A percentile compares a stretch with the other conserved stretches of the same genome.
Evolutionary conservation across 23 red algal species (phyloP).

Genomic region (Agarophyton chilense): DNA sequence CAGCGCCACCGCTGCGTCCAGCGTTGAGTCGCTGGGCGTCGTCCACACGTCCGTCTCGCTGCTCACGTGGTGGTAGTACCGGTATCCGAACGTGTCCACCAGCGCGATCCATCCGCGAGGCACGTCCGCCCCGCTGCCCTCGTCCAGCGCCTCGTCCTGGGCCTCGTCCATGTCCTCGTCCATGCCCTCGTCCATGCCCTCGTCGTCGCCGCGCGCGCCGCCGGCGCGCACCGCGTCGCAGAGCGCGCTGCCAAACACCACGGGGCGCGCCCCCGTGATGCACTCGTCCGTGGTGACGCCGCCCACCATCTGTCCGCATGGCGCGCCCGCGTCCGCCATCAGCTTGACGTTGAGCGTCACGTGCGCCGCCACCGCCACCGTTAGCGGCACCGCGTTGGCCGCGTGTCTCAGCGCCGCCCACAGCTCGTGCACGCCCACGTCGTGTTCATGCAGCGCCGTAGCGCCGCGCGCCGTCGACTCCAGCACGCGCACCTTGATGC

Average conservation of each 20-base stretch:
- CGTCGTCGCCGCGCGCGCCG: neutral
- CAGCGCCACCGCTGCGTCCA: neutral
- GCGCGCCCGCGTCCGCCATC: conserved; percentile 11
- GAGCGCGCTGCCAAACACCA: conserved; percentile 54
- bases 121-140: too few relatives aligned
- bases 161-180: too few relatives aligned
- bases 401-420: conserved; percentile 37
- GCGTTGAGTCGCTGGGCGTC: conserved; percentile 3
- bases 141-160: too few relatives aligned
- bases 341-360: neutral
- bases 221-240: neutral
- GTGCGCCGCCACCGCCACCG: neutral
- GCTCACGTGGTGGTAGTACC: conserved; percentile 33
- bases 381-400: neutral
- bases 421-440: neutral
- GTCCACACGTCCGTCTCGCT: conserved; percentile 38
- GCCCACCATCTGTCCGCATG: conserved; percentile 52
- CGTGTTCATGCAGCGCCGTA: neutral
- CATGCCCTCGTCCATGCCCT: too few relatives aligned
- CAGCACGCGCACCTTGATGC: neutral
- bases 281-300: conserved; percentile 64
- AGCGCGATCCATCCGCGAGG: conserved; percentile 37
- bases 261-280: conserved; percentile 61
- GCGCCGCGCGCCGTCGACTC: neutral
- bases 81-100: conserved; percentile 58